A percentile compares a stretch with the other conserved stretches of the same genome.
Evolutionary conservation across 2,329 filamentous ascomycete genomes (phyloP).

Genomic region (Nemania sp.): DNA sequence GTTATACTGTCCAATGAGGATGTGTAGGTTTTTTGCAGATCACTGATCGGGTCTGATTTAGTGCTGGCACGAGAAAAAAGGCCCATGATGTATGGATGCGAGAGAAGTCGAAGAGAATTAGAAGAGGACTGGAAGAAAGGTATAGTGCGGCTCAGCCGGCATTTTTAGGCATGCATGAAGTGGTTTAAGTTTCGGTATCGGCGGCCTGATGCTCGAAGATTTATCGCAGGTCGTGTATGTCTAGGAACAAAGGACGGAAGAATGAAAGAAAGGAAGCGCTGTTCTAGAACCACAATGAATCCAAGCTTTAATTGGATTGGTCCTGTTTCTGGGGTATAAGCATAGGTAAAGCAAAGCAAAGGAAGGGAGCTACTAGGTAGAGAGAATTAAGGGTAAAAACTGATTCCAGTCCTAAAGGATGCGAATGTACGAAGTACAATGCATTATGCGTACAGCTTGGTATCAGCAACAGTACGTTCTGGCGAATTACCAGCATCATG

Average conservation of each 20-base stretch:
- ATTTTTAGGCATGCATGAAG: neutral
- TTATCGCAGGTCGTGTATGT: no score
- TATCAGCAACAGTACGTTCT: no score
- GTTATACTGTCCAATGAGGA: slow-evolving; percentile 24
- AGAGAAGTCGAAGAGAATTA: neutral
- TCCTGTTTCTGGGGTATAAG: no score
- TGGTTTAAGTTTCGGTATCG: slow-evolving; percentile 1
- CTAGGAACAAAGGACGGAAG: neutral
- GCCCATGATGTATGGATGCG: slow-evolving; percentile 5
- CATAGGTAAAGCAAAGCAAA: slow-evolving; percentile 4
- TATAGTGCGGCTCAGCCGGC: slow-evolving; percentile 12
- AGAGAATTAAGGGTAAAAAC: neutral
- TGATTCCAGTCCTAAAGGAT: neutral
- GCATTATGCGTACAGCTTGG: no score
- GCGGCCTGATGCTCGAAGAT: no score
- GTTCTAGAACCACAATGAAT: neutral
- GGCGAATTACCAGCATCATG: no score
- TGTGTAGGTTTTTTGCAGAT: slow-evolving; percentile 9
- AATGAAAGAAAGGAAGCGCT: neutral
- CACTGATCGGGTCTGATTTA: slow-evolving; percentile 25
- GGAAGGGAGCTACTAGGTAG: neutral
- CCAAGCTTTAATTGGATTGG: neutral
- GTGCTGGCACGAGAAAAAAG: slow-evolving; percentile 17
- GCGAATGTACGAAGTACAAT: neutral
- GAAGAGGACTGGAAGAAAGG: no score